These are phyloP conservation scores for Eucalyptus erythrocorys DNA, from an alignment of 345 rosid species.

Conservation along the genomic window DNA sequence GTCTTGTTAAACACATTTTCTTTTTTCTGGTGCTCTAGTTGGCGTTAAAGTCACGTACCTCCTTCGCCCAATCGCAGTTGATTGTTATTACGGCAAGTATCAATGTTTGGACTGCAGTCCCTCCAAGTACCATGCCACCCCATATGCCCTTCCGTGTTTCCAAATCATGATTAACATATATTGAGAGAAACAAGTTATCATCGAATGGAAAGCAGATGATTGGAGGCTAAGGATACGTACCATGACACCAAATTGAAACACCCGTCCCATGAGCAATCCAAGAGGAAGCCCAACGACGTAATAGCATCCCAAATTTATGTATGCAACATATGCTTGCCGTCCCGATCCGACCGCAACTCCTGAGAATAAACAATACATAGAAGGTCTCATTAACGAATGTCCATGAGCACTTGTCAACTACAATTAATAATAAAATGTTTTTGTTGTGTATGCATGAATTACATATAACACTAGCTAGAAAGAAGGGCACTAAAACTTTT, in stretches of 20 bases:
- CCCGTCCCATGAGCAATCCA: conserved; percentile 60
- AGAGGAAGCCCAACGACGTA: conserved; percentile 66
- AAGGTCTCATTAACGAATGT: not conserved
- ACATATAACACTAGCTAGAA: not conserved
- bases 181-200: not conserved
- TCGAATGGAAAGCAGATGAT: not conserved
- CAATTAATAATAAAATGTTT: not conserved
- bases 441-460: not conserved
- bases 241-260: conserved; percentile 42
- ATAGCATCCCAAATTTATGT: conserved; percentile 60
- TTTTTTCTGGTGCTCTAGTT: not conserved
- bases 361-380: not conserved
- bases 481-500: not conserved
- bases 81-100: conserved; percentile 33
- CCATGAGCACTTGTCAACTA: not conserved
- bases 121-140: conserved; percentile 54
- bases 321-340: conserved; percentile 66
- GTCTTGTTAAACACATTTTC: not conserved
- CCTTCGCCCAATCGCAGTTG: conserved; percentile 43
- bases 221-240: conserved; percentile 10
- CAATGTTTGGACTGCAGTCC: conserved; percentile 30
- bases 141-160: conserved; percentile 43
- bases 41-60: conserved; percentile 17
- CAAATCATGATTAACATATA: not conserved
- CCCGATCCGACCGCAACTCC: conserved; percentile 91